Evolutionary conservation across 352 stramenopile genomes (phyloP), one percentile per base, ranked within the genome.

Genomic region (Pythium dissotocum): DNA sequence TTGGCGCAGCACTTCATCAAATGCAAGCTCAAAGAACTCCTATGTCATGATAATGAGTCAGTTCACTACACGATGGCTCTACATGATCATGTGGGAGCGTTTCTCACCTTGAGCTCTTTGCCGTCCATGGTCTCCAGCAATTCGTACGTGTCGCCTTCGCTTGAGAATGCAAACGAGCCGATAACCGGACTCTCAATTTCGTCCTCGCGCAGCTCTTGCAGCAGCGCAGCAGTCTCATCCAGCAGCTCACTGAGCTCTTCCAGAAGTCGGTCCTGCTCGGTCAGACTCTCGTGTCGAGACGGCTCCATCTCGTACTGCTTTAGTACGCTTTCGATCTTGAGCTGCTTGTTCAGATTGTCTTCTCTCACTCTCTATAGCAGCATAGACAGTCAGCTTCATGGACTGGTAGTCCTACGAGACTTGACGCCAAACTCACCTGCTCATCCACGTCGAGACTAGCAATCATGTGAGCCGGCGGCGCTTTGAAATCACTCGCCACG

Each of bases 21-120:
- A 73, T 16, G 81, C 85, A 35, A 77, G 71, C 61, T 89, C 77
- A 56, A 93, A 91, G 63, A 91, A 90, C 10, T 88, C 76, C 85
- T 91, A 46, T 30, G 44, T 14, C 26, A 51, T 10, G 13, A 49
- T 1, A 26, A 32, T 18, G 8, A 46, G 26, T 21, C 26, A 58
- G 38, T 44, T 35, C 24, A 49, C 6, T 3, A n/a, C 21, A 32
- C 54, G n/a, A 30, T 49, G 21, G 1, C 55, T 30, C 55, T 30
- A 28, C 9, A 52, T 54, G 4, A 44, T 32, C 1, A 57, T 16
- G n/a, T 7, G n/a, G 9, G 30, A 48, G n/a, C 57, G 10, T 40
- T 14, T 14, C 68, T 7, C 36, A 90, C 81, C 79, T 91, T 89
- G 14, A 93, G 66, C 49, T 89, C 81, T 38, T 84, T 80, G 38